Evolutionary conservation across 164 flowering plant genomes (phyloP), one percentile per base, ranked within the genome.

Genomic region (Vitis labrusca): DNA sequence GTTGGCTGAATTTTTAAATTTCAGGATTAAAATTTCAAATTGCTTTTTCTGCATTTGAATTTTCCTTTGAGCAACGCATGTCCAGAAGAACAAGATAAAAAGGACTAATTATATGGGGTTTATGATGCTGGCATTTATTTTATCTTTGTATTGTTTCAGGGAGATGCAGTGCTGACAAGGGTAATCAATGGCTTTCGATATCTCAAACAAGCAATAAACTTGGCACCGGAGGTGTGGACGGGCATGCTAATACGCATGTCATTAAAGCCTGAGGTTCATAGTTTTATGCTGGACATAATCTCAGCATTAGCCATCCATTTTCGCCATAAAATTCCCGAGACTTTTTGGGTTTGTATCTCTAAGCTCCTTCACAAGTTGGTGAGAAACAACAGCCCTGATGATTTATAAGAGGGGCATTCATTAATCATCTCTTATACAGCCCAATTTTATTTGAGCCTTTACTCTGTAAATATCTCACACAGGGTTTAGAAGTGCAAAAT

Each of bases 151-250:
- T 19, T 53, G 14, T 62, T 73, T 47, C 89, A 91, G 99, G 88
- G 74, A 50, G 73, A 83, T 14, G 82, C 80, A 57, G 79, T 72
- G 75, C 70, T 82, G 10, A 23, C 1, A 17, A 81, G 98, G 77
- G 68, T 91, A 63, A 63, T 64, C 1, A 80, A 78, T 27, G 99
- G 96, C 44, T 83, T 95, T 17, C 73, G 6, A 50, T 88, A 79
- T 37, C 69, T 95, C 12, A 64, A 53, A 23, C 77, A 77, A 52
- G 98, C 98, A 9, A 76, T 91, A 17, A 81, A 66, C 69, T 70
- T 84, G 79, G 94, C 94, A 27, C 99, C 97, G 1, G 90, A 82
- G 48, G 74, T 82, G 13, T 95, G 99, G 99, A 73, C 79, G 17
- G 81, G 88, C 10, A 92, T 91, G 94, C 75, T 91, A 14, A 58